Evolutionary conservation across 2,329 filamentous ascomycete genomes (phyloP), one percentile per base, ranked within the genome.

Genomic region (Colletotrichum ledebouriae): DNA sequence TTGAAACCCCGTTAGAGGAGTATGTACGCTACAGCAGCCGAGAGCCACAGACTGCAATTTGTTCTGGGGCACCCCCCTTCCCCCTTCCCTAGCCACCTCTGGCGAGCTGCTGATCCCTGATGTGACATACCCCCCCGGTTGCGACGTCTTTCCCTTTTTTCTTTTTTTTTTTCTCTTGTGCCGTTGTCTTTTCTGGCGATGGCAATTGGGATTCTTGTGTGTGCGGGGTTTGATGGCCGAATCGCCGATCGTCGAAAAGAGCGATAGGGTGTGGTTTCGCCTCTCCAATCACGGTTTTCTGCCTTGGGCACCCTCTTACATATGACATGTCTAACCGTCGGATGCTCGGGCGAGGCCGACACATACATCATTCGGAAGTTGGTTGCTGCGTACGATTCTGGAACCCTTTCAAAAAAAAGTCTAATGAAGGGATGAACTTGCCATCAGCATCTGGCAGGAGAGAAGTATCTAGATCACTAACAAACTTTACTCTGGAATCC

Each of bases 51-150:
- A 49, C 12, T 17, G 37, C 41, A 13, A 44, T 44, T 44, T 15
- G 41, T 12, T 47, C n/a, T 22, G 6, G 6, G 6, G n/a, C n/a
- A 6, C 20, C 33, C 4, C 10, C n/a, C 22, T n/a, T 15, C 25
- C 17, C 33, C 49, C 37, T 29, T 17, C 33, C n/a, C n/a, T n/a
- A n/a, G n/a, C n/a, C n/a, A 39, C 50, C 33, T 15, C 29, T 29
- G 33, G 11, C 12, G 11, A 53, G 11, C 50, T 22, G 52, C 33
- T 55, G 34, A 55, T 55, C 52, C 52, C 34, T 41, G 52, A 55
- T 41, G 41, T 55, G 52, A 55, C 52, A 55, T 55, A 55, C 13
- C 49, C 49, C 49, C 49, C 49, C 25, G 49, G 49, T 33, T 33
- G 22, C 29, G 49, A 52, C 17, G 25, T 55, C 39, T 29, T 37